These are phyloP conservation scores for Dactylonectria estremocensis DNA, from an alignment of 2,329 filamentous ascomycete species.

Conservation along the genomic window DNA sequence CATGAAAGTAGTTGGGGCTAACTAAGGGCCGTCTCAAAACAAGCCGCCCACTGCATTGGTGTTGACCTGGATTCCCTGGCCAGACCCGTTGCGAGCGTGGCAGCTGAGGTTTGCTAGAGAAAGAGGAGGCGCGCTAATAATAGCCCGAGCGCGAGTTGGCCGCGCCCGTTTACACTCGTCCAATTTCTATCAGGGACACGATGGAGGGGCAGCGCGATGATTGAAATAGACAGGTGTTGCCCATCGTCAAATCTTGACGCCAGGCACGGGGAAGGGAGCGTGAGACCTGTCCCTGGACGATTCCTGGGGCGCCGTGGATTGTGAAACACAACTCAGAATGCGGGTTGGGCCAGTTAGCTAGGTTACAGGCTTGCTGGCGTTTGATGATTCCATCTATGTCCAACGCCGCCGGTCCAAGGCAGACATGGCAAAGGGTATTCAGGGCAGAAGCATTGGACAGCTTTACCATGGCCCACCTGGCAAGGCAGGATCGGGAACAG, in stretches of 20 bases:
- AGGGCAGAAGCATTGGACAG: constrained; percentile 20
- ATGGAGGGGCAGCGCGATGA: constrained; percentile 8
- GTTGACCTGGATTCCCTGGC: constrained; percentile 41
- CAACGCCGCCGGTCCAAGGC: constrained; percentile 1
- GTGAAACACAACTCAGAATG: constrained; percentile 6
- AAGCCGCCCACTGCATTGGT: constrained; percentile 30
- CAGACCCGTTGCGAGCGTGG: constrained; percentile 30
- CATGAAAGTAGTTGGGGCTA: constrained; percentile 31
- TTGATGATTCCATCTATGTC: neutral
- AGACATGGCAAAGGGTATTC: constrained; percentile 2
- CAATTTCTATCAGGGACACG: neutral
- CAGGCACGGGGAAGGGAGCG: neutral
- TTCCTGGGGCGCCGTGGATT: constrained; percentile 3
- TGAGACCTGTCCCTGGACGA: neutral
- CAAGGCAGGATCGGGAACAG: constrained; percentile 24
- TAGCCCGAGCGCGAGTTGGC: constrained; percentile 3
- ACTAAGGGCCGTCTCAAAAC: constrained; percentile 39
- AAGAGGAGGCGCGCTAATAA: constrained; percentile 27
- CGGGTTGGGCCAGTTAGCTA: neutral
- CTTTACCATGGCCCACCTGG: constrained; percentile 18
- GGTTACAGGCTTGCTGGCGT: neutral
- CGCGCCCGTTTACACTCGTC: constrained; percentile 10
- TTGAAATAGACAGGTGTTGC: constrained; percentile 22
- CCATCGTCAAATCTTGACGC: constrained; percentile 8
- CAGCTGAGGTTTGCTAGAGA: constrained; percentile 30